Evolutionary conservation across 2,329 filamentous ascomycete genomes (phyloP).

Genomic region (Falciphora oryzae): DNA sequence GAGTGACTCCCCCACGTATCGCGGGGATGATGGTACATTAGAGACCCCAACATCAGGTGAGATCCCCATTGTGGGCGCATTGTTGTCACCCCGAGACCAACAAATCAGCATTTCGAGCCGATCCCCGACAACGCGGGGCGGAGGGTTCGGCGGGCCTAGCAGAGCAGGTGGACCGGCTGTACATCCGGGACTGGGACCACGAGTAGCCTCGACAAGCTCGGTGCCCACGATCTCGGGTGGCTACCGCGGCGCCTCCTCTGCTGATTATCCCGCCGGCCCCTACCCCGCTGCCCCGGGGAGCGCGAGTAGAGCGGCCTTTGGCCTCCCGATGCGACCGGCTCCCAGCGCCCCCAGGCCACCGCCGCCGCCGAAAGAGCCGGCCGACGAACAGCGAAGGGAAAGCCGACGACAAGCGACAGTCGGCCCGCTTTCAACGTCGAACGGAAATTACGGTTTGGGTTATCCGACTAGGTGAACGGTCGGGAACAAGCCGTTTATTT

Average conservation of each 20-base stretch:
- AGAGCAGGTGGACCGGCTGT: slow-evolving; percentile 36
- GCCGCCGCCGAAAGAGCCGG: slow-evolving; percentile 52
- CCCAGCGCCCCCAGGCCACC: slow-evolving; percentile 50
- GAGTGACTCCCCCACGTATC: slow-evolving; percentile 51
- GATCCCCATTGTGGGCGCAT: slow-evolving; percentile 59
- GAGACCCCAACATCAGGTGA: slow-evolving; percentile 66
- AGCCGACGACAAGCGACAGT: slow-evolving; percentile 49
- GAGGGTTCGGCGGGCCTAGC: slow-evolving; percentile 35
- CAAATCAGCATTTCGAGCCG: slow-evolving; percentile 38
- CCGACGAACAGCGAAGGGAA: slow-evolving; percentile 46
- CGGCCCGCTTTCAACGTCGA: slow-evolving; percentile 33
- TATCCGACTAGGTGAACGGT: slow-evolving; percentile 23
- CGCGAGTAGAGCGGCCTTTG: slow-evolving; percentile 47
- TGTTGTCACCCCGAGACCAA: slow-evolving; percentile 49
- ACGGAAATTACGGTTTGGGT: slow-evolving; percentile 29
- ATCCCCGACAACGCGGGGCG: slow-evolving; percentile 46
- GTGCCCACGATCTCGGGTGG: slow-evolving; percentile 36
- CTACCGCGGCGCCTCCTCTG: slow-evolving; percentile 1
- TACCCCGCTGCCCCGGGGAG: slow-evolving; percentile 29
- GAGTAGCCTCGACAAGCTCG: slow-evolving; percentile 46
- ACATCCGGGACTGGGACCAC: slow-evolving; percentile 48
- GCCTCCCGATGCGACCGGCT: slow-evolving; percentile 58
- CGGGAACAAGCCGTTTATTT: neutral
- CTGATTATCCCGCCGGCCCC: slow-evolving; percentile 20
- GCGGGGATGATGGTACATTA: slow-evolving; percentile 40